Base-by-base conservation (phyloP, 352 stramenopile genomes). In the Phytophthora melonis region DNA sequence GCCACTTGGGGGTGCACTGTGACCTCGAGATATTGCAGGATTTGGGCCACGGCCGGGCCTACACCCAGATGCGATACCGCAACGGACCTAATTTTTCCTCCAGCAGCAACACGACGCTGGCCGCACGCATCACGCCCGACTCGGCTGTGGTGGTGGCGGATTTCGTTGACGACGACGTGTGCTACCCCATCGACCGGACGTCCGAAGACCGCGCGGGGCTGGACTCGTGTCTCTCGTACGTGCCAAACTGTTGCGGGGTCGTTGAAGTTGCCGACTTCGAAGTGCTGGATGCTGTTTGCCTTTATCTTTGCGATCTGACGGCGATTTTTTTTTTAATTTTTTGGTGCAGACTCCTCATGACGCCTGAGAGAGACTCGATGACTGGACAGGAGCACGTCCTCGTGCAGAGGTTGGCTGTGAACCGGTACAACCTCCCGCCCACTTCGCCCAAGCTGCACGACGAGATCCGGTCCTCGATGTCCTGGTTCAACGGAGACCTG, bases 401-500 rank as follows among this genome's bases (percentile, higher is more conserved):
- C 14, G 62, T 91, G 59, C 83, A 86, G 53, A 78, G 83, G 19
- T 66, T 89, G 36, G 72, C 66, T 39, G 74, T 80, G 5, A 81
- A 80, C 49, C 79, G 79, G 14, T 91, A 91, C 74, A 87, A 86
- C 54, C 60, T 88, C 18, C 73, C 76, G 32, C 82, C 83, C 10
- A 83, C 78, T 57, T 83, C 83, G 25, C 67, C 69, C 1, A 66
- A 69, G 14, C 47, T 91, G 63, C 81, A 89, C 61, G 66, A 77
- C 54, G 83, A 91, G 66, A 69, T 91, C 58, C 71, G 79, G 41
- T 83, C 79, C 19, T 79, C 80, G 41, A 49, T 82, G 36, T 70
- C 83, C n/a, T 86, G 82, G 72, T 63, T 88, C 63, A 91, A 91
- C 56, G 83, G 83, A 43, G 83, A 91, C 68, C 56, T 91, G 57